A percentile compares a stretch with the other conserved stretches of the same genome.
Conservation (phyloP, 2,329 filamentous ascomycete species). For the Seiridium unicorne region DNA sequence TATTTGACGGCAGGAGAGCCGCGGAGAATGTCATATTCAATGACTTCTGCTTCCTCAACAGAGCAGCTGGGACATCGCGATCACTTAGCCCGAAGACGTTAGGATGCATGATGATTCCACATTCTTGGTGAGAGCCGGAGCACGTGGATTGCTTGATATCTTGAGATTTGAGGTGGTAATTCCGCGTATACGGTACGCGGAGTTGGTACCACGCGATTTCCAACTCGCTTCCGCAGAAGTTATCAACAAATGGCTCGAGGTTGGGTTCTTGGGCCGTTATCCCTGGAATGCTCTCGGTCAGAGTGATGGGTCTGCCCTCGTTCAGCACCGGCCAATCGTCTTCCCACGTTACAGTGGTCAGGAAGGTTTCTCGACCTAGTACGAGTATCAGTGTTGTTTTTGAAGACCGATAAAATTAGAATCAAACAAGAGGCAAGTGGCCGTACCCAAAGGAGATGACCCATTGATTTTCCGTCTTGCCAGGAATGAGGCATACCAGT, state of each 20-base stretch:
- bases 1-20: conserved; percentile 12
- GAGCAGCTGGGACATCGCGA: conserved; percentile 24
- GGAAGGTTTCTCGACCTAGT: background rate
- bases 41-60: conserved; percentile 27
- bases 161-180: background rate
- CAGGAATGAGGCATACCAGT: background rate
- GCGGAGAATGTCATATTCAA: conserved; percentile 29
- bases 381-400: background rate
- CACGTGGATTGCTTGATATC: no score
- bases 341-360: background rate
- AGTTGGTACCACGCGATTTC: background rate
- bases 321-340: background rate
- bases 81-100: conserved; percentile 24
- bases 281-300: background rate
- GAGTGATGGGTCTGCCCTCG: background rate
- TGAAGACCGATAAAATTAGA: background rate
- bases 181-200: background rate
- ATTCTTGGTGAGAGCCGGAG: background rate
- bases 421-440: background rate
- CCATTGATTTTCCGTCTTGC: background rate
- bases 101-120: background rate
- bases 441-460: background rate
- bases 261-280: background rate
- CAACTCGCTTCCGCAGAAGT: background rate
- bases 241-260: background rate